Conservation (phyloP, 2,329 filamentous ascomycete species). For the Fusarium nisikadoi region DNA sequence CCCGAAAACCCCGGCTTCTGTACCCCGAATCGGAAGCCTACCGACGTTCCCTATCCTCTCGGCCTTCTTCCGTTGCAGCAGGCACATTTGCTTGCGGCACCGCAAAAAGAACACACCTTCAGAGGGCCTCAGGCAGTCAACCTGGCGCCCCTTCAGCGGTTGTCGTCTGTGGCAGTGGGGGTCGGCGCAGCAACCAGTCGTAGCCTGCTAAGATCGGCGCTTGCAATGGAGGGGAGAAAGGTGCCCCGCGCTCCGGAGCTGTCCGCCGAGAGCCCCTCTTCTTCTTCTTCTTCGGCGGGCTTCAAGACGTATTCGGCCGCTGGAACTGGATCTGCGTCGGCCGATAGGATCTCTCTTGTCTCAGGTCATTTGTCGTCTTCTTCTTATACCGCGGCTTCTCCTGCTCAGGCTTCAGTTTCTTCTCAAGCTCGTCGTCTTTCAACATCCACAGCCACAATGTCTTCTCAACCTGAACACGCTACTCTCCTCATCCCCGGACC, state of each 20-base stretch:
- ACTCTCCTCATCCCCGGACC: slow-evolving; percentile 95
- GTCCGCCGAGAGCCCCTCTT: slow-evolving; percentile 47
- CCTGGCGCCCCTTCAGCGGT: slow-evolving; percentile 40
- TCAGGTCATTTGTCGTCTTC: slow-evolving; percentile 41
- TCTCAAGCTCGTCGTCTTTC: slow-evolving; percentile 38
- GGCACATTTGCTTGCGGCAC: slow-evolving; percentile 15
- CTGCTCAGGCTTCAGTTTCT: slow-evolving; percentile 26
- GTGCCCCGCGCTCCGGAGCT: slow-evolving; percentile 46
- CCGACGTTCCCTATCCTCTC: slow-evolving; percentile 27
- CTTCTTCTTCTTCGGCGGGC: slow-evolving; percentile 45
- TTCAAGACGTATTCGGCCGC: slow-evolving; percentile 40
- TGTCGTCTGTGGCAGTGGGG: slow-evolving; percentile 29
- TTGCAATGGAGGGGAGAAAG: slow-evolving; percentile 38
- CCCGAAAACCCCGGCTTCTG: slow-evolving; percentile 27
- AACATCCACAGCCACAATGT: slow-evolving; percentile 60
- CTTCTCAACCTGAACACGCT: slow-evolving; percentile 69
- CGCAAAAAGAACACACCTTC: slow-evolving; percentile 14
- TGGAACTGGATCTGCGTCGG: slow-evolving; percentile 27
- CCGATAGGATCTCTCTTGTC: slow-evolving; percentile 46
- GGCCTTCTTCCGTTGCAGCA: slow-evolving; percentile 34
- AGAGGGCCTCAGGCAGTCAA: slow-evolving; percentile 22
- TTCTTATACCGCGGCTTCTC: slow-evolving; percentile 30
- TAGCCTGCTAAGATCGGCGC: slow-evolving; percentile 43
- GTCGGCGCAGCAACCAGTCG: slow-evolving; percentile 29
- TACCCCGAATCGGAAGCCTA: slow-evolving; percentile 33